phyloP scores from a whole-genome alignment of 805 yeast species.

The Yarrowia bubula region DNA sequence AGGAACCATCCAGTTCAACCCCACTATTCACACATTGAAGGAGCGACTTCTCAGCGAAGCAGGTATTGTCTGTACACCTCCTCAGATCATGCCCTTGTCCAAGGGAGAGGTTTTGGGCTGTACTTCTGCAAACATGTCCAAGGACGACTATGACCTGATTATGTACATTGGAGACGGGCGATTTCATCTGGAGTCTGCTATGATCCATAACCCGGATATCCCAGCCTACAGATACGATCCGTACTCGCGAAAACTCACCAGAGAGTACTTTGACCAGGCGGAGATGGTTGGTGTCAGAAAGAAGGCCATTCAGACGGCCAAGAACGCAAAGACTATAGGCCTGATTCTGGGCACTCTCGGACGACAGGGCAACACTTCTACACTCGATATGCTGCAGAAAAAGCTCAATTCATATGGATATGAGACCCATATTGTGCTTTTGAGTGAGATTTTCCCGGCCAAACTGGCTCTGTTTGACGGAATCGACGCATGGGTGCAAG shows the following conservation, averaged over 20 bases:
- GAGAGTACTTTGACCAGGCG: conserved; percentile 82
- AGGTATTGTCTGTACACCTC: conserved; percentile 67
- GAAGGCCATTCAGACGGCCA: conserved; percentile 68
- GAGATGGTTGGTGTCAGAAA: conserved; percentile 73
- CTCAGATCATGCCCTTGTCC: conserved; percentile 88
- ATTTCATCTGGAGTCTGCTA: conserved; percentile 90
- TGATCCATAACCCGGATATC: conserved; percentile 93
- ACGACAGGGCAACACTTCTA: conserved; percentile 85
- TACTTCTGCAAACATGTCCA: conserved; percentile 72
- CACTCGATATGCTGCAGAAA: conserved; percentile 64
- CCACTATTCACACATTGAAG: conserved; percentile 78
- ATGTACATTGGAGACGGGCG: conserved; percentile 94
- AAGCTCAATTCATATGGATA: conserved; percentile 55
- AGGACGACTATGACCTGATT: conserved; percentile 64
- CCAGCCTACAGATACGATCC: conserved; percentile 96
- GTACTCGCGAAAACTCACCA: conserved; percentile 83
- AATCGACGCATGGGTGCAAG: conserved; percentile 93
- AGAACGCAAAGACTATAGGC: conserved; percentile 65
- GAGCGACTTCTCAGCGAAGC: conserved; percentile 48
- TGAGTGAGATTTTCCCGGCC: conserved; percentile 91
- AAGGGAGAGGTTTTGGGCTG: conserved; percentile 97
- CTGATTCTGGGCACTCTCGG: conserved; percentile 90
- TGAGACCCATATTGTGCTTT: conserved; percentile 72
- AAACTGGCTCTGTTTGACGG: conserved; percentile 90
- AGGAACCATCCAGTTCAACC: conserved; percentile 96